A percentile compares a stretch with the other conserved stretches of the same genome.
These are phyloP conservation scores for Cornus controversa DNA, from an alignment of 148 eudicot genomes.

Conservation along the genomic window DNA sequence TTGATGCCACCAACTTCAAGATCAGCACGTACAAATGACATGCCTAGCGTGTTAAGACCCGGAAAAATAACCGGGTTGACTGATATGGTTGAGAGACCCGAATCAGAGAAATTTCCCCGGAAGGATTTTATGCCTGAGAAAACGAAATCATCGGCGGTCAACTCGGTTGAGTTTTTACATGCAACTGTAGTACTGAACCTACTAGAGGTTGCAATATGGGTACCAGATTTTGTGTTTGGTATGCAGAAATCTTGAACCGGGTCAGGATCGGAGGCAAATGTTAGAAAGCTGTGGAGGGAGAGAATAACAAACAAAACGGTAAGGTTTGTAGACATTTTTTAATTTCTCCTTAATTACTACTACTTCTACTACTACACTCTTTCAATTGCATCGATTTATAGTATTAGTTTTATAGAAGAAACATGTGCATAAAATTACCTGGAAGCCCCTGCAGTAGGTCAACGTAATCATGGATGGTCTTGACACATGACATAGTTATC, in stretches of 20 bases:
- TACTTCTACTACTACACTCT: too few relatives aligned
- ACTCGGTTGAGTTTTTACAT: slow-evolving; percentile 34
- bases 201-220: slow-evolving; percentile 20
- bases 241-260: slow-evolving; percentile 54
- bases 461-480: not conserved
- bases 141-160: slow-evolving; percentile 29
- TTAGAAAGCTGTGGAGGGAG: slow-evolving; percentile 5
- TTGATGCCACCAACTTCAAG: slow-evolving; percentile 48
- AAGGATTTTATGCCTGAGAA: slow-evolving; percentile 33
- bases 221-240: slow-evolving; percentile 23
- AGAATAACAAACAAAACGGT: slow-evolving; percentile 19
- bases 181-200: slow-evolving; percentile 23
- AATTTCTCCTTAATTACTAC: too few relatives aligned
- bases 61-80: slow-evolving; percentile 45
- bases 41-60: slow-evolving; percentile 47
- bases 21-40: slow-evolving; percentile 50
- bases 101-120: slow-evolving; percentile 47
- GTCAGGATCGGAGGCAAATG: slow-evolving; percentile 42
- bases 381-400: not conserved
- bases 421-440: not conserved
- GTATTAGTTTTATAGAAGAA: not conserved
- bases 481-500: not conserved
- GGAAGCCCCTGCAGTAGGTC: not conserved
- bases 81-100: slow-evolving; percentile 38
- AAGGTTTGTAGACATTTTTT: slow-evolving; percentile 17